Evolutionary conservation across 768 basidiomycete species (phyloP).

Genomic region (Hygrocybe punicea): DNA sequence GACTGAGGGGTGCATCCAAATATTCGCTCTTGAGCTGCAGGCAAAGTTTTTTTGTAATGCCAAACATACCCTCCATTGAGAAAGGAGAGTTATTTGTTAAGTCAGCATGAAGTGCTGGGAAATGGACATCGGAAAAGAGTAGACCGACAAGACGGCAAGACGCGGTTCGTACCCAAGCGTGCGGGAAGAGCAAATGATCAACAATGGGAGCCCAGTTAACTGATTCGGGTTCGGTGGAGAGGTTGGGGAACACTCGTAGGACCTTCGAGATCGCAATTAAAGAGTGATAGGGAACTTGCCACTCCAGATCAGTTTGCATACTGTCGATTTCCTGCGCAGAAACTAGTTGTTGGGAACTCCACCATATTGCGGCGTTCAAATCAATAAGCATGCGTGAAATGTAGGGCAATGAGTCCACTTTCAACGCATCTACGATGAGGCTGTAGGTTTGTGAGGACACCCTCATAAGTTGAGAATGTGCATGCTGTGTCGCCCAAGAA

Average conservation of each 20-base stretch:
- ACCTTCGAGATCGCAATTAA: slow-evolving; percentile 65
- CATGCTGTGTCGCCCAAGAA: slow-evolving; percentile 67
- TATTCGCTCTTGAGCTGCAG: slow-evolving; percentile 79
- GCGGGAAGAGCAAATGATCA: slow-evolving; percentile 77
- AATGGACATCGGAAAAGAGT: slow-evolving; percentile 56
- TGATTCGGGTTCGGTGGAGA: slow-evolving; percentile 42
- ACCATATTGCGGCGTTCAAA: slow-evolving; percentile 45
- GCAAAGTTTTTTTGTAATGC: slow-evolving; percentile 69
- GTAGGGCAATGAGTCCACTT: slow-evolving; percentile 44
- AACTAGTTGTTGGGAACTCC: slow-evolving; percentile 42
- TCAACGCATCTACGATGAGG: slow-evolving; percentile 68
- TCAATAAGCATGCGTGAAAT: slow-evolving; percentile 54
- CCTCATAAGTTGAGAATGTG: slow-evolving; percentile 58
- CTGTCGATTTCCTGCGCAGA: slow-evolving; percentile 39
- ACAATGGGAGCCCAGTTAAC: slow-evolving; percentile 65
- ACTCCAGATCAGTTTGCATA: slow-evolving; percentile 60
- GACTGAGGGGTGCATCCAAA: slow-evolving; percentile 63
- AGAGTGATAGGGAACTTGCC: slow-evolving; percentile 82
- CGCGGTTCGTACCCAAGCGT: slow-evolving; percentile 89
- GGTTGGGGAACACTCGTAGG: slow-evolving; percentile 53
- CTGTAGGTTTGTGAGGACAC: slow-evolving; percentile 84
- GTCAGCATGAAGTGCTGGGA: slow-evolving; percentile 35
- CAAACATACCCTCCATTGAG: slow-evolving; percentile 55
- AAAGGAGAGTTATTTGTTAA: slow-evolving; percentile 43
- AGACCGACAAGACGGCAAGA: slow-evolving; percentile 72